These are phyloP conservation scores for Thelonectria rubi DNA, from an alignment of 2,329 filamentous ascomycete species.

Conservation along the genomic window DNA sequence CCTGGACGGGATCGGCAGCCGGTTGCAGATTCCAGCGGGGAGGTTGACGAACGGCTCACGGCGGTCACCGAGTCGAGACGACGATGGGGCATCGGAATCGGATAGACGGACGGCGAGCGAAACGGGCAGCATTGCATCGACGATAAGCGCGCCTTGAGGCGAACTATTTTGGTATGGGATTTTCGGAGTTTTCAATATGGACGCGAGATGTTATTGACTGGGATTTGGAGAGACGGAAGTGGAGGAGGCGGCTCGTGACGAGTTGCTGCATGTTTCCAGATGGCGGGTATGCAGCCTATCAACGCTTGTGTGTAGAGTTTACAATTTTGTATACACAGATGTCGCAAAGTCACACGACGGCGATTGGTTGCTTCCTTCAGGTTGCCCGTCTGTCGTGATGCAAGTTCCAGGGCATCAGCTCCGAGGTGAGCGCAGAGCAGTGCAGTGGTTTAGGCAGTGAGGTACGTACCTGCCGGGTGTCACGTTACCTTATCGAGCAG, in stretches of 20 bases:
- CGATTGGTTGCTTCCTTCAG: too few species aligned
- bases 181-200: slow-evolving; percentile 18
- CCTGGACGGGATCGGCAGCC: slow-evolving; percentile 40
- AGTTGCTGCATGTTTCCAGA: too few species aligned
- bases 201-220: slow-evolving; percentile 16
- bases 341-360: not conserved
- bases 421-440: too few species aligned
- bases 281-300: not conserved
- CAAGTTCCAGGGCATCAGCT: slow-evolving; percentile 19
- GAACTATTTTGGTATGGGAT: not conserved
- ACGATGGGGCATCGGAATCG: slow-evolving; percentile 48
- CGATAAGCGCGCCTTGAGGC: slow-evolving; percentile 38
- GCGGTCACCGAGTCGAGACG: slow-evolving; percentile 44
- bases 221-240: slow-evolving; percentile 10
- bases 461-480: slow-evolving; percentile 29
- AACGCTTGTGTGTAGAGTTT: not conserved
- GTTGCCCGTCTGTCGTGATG: too few species aligned
- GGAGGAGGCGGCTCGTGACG: not conserved
- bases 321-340: not conserved
- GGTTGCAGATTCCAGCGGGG: slow-evolving; percentile 46
- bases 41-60: slow-evolving; percentile 45
- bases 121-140: slow-evolving; percentile 49
- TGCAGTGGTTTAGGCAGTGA: too few species aligned
- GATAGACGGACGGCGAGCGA: slow-evolving; percentile 51
- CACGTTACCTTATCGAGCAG: slow-evolving; percentile 37